These are phyloP conservation scores for Alloteropsis semialata DNA, from an alignment of 176 grass and related monocot genomes.

Conservation along the genomic window DNA sequence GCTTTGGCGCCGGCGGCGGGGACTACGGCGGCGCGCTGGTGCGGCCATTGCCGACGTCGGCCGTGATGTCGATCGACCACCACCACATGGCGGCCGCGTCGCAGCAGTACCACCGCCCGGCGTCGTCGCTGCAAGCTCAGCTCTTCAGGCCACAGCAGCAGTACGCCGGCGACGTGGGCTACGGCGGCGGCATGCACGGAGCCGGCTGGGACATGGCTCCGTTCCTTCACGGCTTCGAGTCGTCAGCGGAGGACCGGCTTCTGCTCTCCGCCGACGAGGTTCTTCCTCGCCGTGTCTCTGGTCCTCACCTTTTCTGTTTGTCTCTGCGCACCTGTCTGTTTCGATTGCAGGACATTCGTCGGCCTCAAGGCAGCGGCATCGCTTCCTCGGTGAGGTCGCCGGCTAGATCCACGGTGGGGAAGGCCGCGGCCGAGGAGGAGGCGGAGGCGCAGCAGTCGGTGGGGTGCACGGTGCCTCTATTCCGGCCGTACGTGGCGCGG, in stretches of 20 bases:
- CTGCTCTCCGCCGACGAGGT: too few species aligned
- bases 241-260: slow-evolving; percentile 52
- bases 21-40: slow-evolving; percentile 24
- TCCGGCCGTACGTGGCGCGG: too few species aligned
- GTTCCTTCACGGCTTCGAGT: slow-evolving; percentile 44
- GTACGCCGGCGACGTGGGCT: background rate
- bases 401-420: too few species aligned
- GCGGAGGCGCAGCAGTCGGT: too few species aligned
- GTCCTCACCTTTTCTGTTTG: too few species aligned
- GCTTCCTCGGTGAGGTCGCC: too few species aligned
- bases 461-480: too few species aligned
- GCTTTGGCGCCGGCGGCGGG: slow-evolving; percentile 24
- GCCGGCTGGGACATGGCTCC: background rate
- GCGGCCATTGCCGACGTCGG: slow-evolving; percentile 39
- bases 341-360: too few species aligned
- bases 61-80: slow-evolving; percentile 60
- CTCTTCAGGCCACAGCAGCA: slow-evolving; percentile 44
- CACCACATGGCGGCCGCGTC: background rate
- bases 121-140: slow-evolving; percentile 47
- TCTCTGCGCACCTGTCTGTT: too few species aligned
- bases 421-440: too few species aligned
- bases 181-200: slow-evolving; percentile 10
- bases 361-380: too few species aligned
- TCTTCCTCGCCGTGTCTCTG: too few species aligned
- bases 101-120: slow-evolving; percentile 18